These are phyloP conservation scores for Monilinia vaccinii-corymbosi DNA, from an alignment of 2,329 filamentous ascomycete species.

Conservation along the genomic window DNA sequence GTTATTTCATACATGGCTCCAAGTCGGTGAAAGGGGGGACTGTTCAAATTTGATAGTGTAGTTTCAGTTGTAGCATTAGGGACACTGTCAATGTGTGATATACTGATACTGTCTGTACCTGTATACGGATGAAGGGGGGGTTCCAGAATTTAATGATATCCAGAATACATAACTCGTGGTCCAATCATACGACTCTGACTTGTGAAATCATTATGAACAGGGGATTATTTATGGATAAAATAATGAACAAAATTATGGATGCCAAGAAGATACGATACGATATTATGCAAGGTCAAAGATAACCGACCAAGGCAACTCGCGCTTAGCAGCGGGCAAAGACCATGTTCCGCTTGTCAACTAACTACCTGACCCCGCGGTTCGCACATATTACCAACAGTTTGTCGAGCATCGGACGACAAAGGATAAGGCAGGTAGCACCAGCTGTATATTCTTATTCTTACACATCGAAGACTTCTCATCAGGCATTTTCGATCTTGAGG, in stretches of 20 bases:
- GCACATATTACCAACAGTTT: neutral
- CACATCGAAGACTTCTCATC: neutral
- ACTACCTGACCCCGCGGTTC: neutral
- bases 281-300: too few relatives aligned
- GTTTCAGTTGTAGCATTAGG: neutral
- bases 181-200: neutral
- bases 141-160: neutral
- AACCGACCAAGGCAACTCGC: too few relatives aligned
- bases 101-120: neutral
- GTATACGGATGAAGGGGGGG: neutral
- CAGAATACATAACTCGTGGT: neutral
- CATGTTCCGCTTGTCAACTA: neutral
- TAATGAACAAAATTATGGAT: neutral
- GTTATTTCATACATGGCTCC: neutral
- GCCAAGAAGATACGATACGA: neutral
- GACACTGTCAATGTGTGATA: slow-evolving; percentile 2
- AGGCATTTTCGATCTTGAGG: neutral
- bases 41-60: neutral
- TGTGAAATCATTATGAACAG: neutral
- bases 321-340: slow-evolving; percentile 1
- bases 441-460: neutral
- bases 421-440: neutral
- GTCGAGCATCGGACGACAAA: neutral
- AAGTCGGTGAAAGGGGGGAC: neutral
- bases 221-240: neutral